Evolutionary conservation across 305 asterid species (phyloP), one percentile per base, ranked within the genome.

Genomic region (Fraxinus baroniana): DNA sequence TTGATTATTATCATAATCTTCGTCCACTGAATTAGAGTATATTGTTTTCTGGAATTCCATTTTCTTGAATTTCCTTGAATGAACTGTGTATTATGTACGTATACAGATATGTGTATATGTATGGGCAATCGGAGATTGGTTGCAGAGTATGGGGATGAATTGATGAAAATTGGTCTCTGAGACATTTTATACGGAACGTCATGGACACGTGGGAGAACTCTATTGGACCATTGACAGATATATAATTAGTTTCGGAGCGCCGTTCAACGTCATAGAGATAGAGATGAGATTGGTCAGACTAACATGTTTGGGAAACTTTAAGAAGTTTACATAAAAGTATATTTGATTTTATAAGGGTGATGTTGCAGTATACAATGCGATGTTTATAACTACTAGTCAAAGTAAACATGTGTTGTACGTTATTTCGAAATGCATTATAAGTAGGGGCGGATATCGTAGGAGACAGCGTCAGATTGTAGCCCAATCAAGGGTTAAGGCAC

Each of bases 201-300:
- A 0, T 1, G 20, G 10, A 20, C 81, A 87, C 87, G 92, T 87
- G 92, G 83, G 20, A 2, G 17, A 3, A 2, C 0, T 1, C 74
- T 8, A 87, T 82, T 91, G 91, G 91, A 7, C 73, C 9, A 13
- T 17, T 1, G 1, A 7, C 12, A 4, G 76, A 83, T 9, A 60
- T 80, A 68, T 76, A 10, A 17, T 39, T 74, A 12, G 7, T 84
- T 85, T 87, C 85, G 91, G 93, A 92, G 87, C 92, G 87, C 91
- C 79, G 74, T 82, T 35, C 91, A 80, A 91, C 36, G 83, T 57
- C 12, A 62, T 22, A 35, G 72, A 13, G 30, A 76, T 73, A 46
- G 24, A 18, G 77, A 68, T 13, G 74, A 28, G 74, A 10, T 10
- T 17, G 62, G 60, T 49, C 60, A 44, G 2, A 44, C 5, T 12